These are phyloP conservation scores for Labyrinthula sp. DNA, from an alignment of 352 stramenopile genomes.

Conservation along the genomic window DNA sequence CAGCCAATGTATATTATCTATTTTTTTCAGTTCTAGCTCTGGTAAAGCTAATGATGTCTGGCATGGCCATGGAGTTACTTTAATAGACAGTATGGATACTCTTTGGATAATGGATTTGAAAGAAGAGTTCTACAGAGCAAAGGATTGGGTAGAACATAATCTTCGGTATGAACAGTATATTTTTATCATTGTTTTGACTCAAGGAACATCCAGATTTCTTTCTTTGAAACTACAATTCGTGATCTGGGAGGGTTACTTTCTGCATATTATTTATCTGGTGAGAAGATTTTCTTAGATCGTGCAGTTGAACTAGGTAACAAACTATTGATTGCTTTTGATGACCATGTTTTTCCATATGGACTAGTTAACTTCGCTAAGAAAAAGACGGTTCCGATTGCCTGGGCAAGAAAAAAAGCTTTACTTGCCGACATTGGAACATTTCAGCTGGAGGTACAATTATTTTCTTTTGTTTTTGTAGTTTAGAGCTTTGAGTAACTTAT, in stretches of 20 bases:
- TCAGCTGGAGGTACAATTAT: constrained; percentile 56
- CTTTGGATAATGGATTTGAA: constrained; percentile 65
- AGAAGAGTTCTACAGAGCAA: constrained; percentile 21
- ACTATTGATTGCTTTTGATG: constrained; percentile 61
- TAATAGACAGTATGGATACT: constrained; percentile 83
- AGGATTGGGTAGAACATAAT: constrained; percentile 11
- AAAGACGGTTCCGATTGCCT: constrained; percentile 36
- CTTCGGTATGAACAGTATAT: constrained; percentile 36
- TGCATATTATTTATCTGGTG: constrained; percentile 57
- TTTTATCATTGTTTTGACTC: constrained; percentile 53
- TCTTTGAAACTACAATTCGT: constrained; percentile 97
- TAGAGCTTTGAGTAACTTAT: no score
- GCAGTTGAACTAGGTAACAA: constrained; percentile 68
- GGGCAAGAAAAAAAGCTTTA: constrained; percentile 35
- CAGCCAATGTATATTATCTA: no score
- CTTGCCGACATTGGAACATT: constrained; percentile 47
- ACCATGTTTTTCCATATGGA: constrained; percentile 68
- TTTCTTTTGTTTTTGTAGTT: no score
- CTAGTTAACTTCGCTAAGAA: constrained; percentile 52
- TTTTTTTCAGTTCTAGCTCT: no score
- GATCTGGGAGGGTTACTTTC: constrained; percentile 83
- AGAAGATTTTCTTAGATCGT: constrained; percentile 46
- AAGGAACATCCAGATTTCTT: no score
- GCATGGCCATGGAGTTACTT: constrained; percentile 46
- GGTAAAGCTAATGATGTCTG: no score